These are phyloP conservation scores for Ambrosia hybrid DNA, from an alignment of 140 eudicot genomes.

Conservation along the genomic window DNA sequence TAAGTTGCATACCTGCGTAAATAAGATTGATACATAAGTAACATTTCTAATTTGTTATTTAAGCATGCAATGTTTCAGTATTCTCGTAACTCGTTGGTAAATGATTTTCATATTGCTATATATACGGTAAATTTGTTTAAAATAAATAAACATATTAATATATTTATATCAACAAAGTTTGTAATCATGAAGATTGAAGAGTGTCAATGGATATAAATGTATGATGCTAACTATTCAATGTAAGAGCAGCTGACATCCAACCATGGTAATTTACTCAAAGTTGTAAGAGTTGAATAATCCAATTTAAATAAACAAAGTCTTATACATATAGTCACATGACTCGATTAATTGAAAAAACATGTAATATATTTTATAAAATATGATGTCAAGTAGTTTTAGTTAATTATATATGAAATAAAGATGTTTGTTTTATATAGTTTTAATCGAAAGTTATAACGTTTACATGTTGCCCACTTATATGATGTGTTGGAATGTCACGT, in stretches of 20 bases:
- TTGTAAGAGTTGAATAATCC: neutral
- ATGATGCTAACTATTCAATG: neutral
- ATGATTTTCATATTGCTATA: too few relatives aligned
- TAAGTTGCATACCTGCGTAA: slow-evolving; percentile 15
- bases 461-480: neutral
- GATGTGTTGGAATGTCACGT: neutral
- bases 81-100: too few relatives aligned
- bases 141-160: too few relatives aligned
- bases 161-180: too few relatives aligned
- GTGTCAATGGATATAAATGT: neutral
- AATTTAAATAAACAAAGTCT: neutral
- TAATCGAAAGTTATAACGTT: neutral
- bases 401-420: neutral
- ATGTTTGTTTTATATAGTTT: neutral
- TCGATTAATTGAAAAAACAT: neutral
- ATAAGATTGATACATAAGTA: neutral
- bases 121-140: too few relatives aligned
- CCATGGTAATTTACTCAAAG: too few relatives aligned
- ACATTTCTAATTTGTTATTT: too few relatives aligned
- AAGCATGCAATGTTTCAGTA: too few relatives aligned
- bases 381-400: neutral
- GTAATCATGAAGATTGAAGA: neutral
- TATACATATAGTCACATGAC: neutral
- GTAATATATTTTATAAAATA: neutral
- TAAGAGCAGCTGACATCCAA: too few relatives aligned